Evolutionary conservation across 371 early-diverging fungal genomes (phyloP), one percentile per base, ranked within the genome.

Genomic region (Mortierella sp.): DNA sequence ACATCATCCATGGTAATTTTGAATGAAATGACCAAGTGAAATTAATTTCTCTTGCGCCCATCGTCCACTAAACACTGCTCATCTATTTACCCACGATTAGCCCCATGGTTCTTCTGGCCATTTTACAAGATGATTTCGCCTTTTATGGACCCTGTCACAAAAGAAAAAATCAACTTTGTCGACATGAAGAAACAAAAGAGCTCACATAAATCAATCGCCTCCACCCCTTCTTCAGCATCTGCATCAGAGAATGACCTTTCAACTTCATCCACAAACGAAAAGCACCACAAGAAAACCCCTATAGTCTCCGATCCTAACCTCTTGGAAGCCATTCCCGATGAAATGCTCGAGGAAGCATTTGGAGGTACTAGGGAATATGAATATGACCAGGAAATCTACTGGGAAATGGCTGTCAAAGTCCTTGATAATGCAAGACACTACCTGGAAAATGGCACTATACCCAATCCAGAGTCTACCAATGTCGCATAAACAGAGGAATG

Each of bases 91-190:
- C 22, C 22, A 40, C 40, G 35, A 60, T 61, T 68, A 91, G 95
- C 97, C 31, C 95, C 95, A n/a, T 94, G 94, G 91, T 92, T 94
- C 77, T 94, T 97, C 70, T 90, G 90, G 83, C 87, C 90, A 43
- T 92, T 94, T 31, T 95, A 92, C 71, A 91, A 90, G 75, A 32
- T 96, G 26, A 87, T 97, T 34, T 88, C 93, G 7, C 96, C 96
- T 0, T 96, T 96, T 70, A 88, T 97, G 72, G 96, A 97, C 77
- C 95, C 96, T 12, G 94, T 96, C 47, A 96, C 97, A n/a, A 90
- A 89, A 58, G 83, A 84, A 26, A 97, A 97, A 74, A 89, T 97
- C 60, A 88, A 93, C 29, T 95, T 97, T 82, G 93, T 93, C n/a
- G 89, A 93, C 60, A 85, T 87, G 62, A 86, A 90, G 51, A 84